phyloP scores from a whole-genome alignment of 306 rosid species.

The Dryas drummondii region DNA sequence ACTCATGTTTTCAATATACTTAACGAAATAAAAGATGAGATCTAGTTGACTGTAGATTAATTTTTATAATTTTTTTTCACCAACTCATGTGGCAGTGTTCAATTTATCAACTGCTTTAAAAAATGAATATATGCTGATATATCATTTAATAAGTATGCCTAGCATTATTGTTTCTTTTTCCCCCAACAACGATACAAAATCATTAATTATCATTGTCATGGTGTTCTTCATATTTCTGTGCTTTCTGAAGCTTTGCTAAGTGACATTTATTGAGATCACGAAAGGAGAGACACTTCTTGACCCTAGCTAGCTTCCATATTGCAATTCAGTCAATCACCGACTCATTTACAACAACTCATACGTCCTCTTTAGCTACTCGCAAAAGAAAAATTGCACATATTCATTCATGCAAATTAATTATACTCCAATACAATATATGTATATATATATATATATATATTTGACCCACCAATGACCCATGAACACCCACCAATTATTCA shows the following conservation, averaged over 20 bases:
- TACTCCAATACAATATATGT: not conserved
- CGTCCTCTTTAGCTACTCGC: not conserved
- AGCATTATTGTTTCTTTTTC: not conserved
- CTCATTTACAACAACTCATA: not conserved
- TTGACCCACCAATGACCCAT: not conserved
- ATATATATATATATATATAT: no score
- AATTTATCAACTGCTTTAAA: no score
- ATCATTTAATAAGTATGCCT: no score
- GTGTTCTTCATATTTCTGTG: conserved; percentile 3
- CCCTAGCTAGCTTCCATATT: not conserved
- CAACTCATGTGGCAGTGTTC: no score
- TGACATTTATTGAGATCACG: conserved; percentile 12
- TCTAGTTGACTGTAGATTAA: no score
- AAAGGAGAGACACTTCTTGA: not conserved
- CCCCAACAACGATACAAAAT: conserved; percentile 2
- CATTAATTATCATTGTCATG: not conserved
- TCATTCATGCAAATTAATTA: not conserved
- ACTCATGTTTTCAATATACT: not conserved
- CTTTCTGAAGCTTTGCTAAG: not conserved
- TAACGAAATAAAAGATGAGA: no score
- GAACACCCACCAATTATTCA: conserved; percentile 17
- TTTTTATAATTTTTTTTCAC: no score
- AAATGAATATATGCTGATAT: no score
- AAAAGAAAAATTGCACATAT: not conserved
- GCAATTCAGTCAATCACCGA: not conserved